Evolutionary conservation across 768 basidiomycete species (phyloP).

Genomic region (Cystobasidiopsis lactophilus): DNA sequence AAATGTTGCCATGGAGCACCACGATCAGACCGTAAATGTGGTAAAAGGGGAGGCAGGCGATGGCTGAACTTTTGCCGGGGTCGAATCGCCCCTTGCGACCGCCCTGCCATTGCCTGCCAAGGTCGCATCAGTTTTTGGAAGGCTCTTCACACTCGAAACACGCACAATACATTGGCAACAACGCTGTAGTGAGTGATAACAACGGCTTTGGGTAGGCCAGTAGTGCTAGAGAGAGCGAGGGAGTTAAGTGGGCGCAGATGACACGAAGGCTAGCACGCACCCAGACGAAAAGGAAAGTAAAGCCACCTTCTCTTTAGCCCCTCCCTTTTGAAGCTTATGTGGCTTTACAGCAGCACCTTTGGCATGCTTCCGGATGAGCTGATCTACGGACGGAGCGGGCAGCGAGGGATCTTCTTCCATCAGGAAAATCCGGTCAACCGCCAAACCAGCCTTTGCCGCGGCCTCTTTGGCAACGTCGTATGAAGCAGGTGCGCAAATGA

Average conservation of each 20-base stretch:
- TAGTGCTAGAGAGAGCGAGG: no score
- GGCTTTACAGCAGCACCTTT: not conserved
- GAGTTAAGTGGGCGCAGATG: no score
- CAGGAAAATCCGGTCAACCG: not conserved
- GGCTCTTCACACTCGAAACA: no score
- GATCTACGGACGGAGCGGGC: not conserved
- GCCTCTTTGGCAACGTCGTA: not conserved
- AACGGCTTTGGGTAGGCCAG: conserved; percentile 1
- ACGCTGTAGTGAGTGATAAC: conserved; percentile 1
- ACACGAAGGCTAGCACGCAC: no score
- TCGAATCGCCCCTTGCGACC: no score
- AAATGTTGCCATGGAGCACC: not conserved
- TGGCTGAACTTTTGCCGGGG: no score
- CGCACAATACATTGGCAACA: not conserved
- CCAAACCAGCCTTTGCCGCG: not conserved
- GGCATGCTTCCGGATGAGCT: not conserved
- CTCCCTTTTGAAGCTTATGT: not conserved
- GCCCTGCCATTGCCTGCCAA: no score
- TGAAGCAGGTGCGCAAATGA: not conserved
- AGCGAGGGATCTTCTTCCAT: not conserved
- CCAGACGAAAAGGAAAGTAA: not conserved
- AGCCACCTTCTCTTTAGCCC: not conserved
- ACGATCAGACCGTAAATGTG: conserved; percentile 1
- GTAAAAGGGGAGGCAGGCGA: not conserved
- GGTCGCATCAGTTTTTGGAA: no score